Conservation (phyloP, 805 yeast species). For the Diddensiella santjacobensis region DNA sequence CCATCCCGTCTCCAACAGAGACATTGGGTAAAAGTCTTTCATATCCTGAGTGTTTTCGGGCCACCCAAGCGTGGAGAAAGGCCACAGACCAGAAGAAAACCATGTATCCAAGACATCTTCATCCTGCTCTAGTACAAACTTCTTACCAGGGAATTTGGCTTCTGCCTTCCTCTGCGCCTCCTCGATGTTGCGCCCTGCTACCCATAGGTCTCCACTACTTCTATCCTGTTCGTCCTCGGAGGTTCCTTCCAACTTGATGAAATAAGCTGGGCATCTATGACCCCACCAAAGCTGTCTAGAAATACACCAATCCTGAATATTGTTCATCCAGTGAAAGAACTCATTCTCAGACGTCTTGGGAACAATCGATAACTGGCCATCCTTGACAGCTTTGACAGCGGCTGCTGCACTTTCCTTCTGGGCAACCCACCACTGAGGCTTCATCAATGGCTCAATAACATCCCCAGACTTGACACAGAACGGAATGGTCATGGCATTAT, state of each 20-base stretch:
- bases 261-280: conserved; percentile 96
- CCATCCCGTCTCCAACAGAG: conserved; percentile 98
- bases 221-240: conserved; percentile 55
- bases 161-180: conserved; percentile 86
- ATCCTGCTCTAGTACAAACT: conserved; percentile 82
- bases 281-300: conserved; percentile 97
- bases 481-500: conserved; percentile 95
- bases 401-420: conserved; percentile 84
- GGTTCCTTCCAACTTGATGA: conserved; percentile 70
- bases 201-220: conserved; percentile 66
- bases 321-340: conserved; percentile 91
- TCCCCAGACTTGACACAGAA: conserved; percentile 95
- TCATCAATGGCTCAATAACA: conserved; percentile 90
- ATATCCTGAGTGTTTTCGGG: conserved; percentile 73
- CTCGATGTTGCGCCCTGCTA: conserved; percentile 76
- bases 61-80: conserved; percentile 96
- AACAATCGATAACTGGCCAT: conserved; percentile 73
- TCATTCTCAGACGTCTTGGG: conserved; percentile 92
- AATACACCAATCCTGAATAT: conserved; percentile 98
- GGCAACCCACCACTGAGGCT: conserved; percentile 99
- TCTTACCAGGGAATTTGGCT: conserved; percentile 63
- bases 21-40: conserved; percentile 80
- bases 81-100: conserved; percentile 99
- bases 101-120: conserved; percentile 98
- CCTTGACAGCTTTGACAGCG: conserved; percentile 80